These are phyloP conservation scores for Chaetomiaceae sp. DNA, from an alignment of 2,329 filamentous ascomycete genomes.

Conservation along the genomic window DNA sequence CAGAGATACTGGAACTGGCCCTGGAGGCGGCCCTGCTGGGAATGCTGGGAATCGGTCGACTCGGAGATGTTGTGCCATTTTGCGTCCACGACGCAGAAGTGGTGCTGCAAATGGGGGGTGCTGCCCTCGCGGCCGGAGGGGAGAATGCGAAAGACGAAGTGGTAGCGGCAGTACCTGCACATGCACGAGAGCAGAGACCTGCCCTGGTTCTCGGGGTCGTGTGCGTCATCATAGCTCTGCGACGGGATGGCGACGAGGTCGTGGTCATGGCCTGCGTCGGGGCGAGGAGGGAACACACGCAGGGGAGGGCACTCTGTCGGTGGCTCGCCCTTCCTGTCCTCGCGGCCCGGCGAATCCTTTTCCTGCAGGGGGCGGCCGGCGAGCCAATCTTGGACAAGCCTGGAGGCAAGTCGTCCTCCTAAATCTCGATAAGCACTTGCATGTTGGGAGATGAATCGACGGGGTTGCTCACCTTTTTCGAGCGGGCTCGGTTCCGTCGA, in stretches of 20 bases:
- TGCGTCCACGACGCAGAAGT: conserved; percentile 21
- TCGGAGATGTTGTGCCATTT: conserved; percentile 13
- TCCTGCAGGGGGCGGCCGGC: conserved; percentile 5
- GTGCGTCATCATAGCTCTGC: conserved; percentile 18
- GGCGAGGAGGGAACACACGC: conserved; percentile 14
- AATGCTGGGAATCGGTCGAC: not conserved
- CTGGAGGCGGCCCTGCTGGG: conserved; percentile 39
- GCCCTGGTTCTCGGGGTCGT: conserved; percentile 11
- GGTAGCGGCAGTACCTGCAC: conserved; percentile 33
- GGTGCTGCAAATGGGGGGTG: conserved; percentile 23
- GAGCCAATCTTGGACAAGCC: conserved; percentile 23
- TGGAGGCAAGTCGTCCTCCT: conserved; percentile 19
- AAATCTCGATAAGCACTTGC: not conserved
- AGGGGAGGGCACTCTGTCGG: conserved; percentile 14
- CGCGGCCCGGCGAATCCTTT: not conserved
- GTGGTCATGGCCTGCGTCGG: conserved; percentile 15
- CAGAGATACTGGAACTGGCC: conserved; percentile 39
- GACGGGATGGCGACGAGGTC: conserved; percentile 20
- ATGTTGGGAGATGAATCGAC: not conserved
- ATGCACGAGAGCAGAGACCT: conserved; percentile 27
- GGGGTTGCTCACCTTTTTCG: not conserved
- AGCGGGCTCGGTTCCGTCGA: not conserved
- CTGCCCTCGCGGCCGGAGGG: conserved; percentile 14
- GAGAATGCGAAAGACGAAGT: conserved; percentile 31
- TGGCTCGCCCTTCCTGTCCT: not conserved